Evolutionary conservation across 73 alveolate genomes (phyloP), one percentile per base, ranked within the genome.

Genomic region (Durusdinium trenchii): DNA sequence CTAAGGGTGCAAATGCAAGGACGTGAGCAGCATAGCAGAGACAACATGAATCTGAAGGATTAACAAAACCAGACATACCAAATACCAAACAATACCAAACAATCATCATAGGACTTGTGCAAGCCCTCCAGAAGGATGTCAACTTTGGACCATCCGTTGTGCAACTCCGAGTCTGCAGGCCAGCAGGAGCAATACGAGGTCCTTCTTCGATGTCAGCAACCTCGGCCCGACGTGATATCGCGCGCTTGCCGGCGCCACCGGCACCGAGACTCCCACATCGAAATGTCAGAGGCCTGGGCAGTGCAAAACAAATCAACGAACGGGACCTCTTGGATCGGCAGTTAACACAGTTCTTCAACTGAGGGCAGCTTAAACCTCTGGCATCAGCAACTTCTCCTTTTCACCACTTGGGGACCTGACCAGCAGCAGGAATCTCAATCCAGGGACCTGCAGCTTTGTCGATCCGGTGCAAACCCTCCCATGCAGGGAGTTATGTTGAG

Each of bases 161-260:
- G 81, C 14, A 18, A 67, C 38, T 42, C 32, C 61, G 38, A 6
- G 40, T 48, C 32, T 4, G 51, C 51, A 6, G 82, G 85, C 96
- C 85, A 89, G 30, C 73, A 89, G 42, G 36, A 89, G 84, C 64
- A 89, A 60, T 86, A 85, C 61, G 23, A 89, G 40, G 61, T 89
- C 96, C 28, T 35, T 43, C 86, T 89, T 61, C 26, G 96, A 89
- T 36, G 96, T 89, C 48, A 89, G 96, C 42, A 89, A 30, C 96
- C 96, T 89, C 32, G 76, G 76, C 76, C 76, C 76, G 76, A 38
- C 18, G 32, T 62, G 18, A 4, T 62, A n/a, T 6, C 40, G 32
- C 38, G 32, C 7, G 76, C 32, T 62, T 62, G 23, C 36, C 10
- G 16, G 51, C 23, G 51, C n/a, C 32, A 9, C 54, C 85, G 14